Base-by-base conservation (phyloP, 2,329 filamentous ascomycete species). In the Aureobasidium sp. region DNA sequence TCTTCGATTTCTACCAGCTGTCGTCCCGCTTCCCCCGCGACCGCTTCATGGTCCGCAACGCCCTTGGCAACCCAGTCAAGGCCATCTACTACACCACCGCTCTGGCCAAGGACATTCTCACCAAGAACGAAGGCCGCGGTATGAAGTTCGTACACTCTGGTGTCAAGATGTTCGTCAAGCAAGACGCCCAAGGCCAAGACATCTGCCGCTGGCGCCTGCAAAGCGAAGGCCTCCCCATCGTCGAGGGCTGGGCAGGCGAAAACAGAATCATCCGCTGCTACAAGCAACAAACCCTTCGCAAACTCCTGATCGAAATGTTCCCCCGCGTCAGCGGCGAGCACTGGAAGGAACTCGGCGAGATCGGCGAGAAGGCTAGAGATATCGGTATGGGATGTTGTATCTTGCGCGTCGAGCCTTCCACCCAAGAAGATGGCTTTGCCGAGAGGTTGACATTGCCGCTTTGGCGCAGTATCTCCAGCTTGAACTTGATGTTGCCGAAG, bases 91-190 rank as follows among this genome's bases (percentile, higher is more conserved):
- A 97, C 79, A 95, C 91, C 11, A 92, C 88, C 39, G 83, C 85
- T 5, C 82, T 97, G 13, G 88, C 91, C 27, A 88, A 91, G 36
- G 88, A 93, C 66, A 94, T 99, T 59, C 82, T 99, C 3, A 84
- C 82, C 4, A 83, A 88, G 71, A 99, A 99, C 73, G 91, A 97
- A 74, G 90, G 91, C 47, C 87, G 89, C 32, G 91, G 91, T 49
- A 87, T 97, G 75, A 96, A 94, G 73, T 96, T 99, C 72, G 89
- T 99, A 54, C 94, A 99, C 75, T 93, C 89, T 55, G 94, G 94
- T 66, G 92, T 99, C 37, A 96, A 96, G 78, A 97, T 97, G 91
- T 99, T 96, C 73, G 94, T 97, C 80, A 96, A 96, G 79, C 93
- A 97, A 74, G 91, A 97, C 70, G 88, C 90, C 0, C 92, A 96